Conservation (phyloP, 129 eudicot species). For the Oenanthe sinensis region DNA sequence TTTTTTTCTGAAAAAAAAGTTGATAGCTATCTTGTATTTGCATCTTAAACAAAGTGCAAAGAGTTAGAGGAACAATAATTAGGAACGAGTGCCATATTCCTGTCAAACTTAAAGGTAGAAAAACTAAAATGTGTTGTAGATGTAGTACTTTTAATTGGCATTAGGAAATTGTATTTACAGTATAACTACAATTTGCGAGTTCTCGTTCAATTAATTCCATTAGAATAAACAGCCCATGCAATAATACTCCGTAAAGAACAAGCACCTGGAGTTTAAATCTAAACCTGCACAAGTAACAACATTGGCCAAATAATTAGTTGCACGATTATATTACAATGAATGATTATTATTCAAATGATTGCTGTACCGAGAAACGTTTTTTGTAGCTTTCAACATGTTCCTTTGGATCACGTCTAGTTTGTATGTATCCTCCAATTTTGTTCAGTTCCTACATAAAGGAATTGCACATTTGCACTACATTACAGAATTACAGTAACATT, state of each 20-base stretch:
- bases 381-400: conserved; percentile 67
- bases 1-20: no score
- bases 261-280: background rate
- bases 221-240: background rate
- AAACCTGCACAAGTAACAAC: background rate
- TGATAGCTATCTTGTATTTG: no score
- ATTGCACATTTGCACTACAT: background rate
- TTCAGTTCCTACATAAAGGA: conserved; percentile 53
- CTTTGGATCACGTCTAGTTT: conserved; percentile 63
- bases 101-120: background rate
- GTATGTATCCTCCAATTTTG: conserved; percentile 51
- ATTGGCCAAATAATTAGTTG: background rate
- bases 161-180: no score
- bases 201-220: background rate
- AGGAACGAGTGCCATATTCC: no score
- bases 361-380: conserved; percentile 49
- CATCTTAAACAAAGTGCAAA: no score
- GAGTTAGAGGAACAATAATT: no score
- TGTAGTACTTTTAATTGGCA: no score
- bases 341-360: background rate
- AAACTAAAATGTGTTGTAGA: background rate
- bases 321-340: background rate
- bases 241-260: background rate
- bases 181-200: background rate
- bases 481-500: background rate